A percentile compares a stretch with the other conserved stretches of the same genome.
phyloP scores from a whole-genome alignment of 306 rosid species.

The Gynostemma pentaphyllum region DNA sequence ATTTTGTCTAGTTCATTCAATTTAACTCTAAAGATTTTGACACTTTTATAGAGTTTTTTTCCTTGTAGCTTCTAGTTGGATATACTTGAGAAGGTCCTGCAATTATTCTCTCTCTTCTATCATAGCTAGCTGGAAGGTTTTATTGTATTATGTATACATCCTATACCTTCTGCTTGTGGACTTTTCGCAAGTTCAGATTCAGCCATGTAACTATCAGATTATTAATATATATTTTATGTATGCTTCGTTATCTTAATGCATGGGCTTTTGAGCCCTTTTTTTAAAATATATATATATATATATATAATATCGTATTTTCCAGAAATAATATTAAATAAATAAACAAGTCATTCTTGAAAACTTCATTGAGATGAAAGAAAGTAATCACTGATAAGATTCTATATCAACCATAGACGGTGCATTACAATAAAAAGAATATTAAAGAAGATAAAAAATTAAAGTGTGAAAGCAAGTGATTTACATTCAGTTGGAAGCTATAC shows the following conservation, averaged over 20 bases:
- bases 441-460: not conserved
- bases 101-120: not conserved
- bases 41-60: too few species aligned
- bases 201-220: not conserved
- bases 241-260: too few species aligned
- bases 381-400: not conserved
- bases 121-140: not conserved
- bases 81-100: too few species aligned
- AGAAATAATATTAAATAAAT: too few species aligned
- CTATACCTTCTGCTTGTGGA: not conserved
- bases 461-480: not conserved
- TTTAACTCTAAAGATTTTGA: too few species aligned
- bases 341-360: too few species aligned
- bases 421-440: not conserved
- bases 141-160: not conserved
- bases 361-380: not conserved
- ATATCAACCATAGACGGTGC: not conserved
- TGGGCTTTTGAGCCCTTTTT: too few species aligned
- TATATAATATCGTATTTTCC: too few species aligned
- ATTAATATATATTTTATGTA: not conserved
- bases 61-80: too few species aligned
- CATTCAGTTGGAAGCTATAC: constrained; percentile 21
- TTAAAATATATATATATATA: too few species aligned
- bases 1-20: not conserved
- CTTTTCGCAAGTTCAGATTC: not conserved